Evolutionary conservation across 176 grass and related monocot genomes (phyloP).

Genomic region (bread wheat (Triticum aestivum)): DNA sequence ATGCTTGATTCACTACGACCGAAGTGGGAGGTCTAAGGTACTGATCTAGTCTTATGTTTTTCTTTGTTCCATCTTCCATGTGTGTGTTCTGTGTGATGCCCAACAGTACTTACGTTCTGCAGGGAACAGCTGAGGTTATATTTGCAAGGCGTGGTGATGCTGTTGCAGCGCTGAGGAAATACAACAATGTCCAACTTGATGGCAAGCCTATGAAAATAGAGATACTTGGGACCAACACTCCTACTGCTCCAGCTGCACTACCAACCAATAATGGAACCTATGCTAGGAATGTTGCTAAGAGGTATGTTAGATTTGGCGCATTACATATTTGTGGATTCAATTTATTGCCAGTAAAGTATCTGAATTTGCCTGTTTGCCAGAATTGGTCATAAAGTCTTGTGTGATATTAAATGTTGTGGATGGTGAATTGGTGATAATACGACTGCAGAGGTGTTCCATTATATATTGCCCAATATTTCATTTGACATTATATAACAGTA

Average conservation of each 20-base stretch:
- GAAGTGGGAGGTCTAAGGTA: slow-evolving; percentile 98
- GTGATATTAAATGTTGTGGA: not conserved
- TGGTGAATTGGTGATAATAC: not conserved
- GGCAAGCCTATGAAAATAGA: slow-evolving; percentile 98
- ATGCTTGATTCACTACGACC: slow-evolving; percentile 68
- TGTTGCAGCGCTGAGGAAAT: slow-evolving; percentile 71
- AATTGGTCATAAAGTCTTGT: not conserved
- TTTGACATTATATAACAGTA: not conserved
- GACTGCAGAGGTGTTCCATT: not conserved
- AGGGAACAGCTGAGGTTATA: slow-evolving; percentile 96
- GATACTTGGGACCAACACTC: slow-evolving; percentile 77
- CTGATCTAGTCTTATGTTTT: not conserved
- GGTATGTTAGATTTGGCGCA: slow-evolving; percentile 33
- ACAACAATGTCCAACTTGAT: slow-evolving; percentile 98
- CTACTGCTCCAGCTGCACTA: slow-evolving; percentile 49
- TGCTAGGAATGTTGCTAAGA: slow-evolving; percentile 45
- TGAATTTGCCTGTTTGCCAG: not conserved
- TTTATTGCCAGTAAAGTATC: not conserved
- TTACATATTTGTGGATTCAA: not conserved
- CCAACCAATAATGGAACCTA: slow-evolving; percentile 42
- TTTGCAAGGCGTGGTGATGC: slow-evolving; percentile 85
- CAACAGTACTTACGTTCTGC: slow-evolving; percentile 16
- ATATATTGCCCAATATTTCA: not conserved
- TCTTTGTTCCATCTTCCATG: not conserved
- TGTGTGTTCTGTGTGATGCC: not conserved